Base-by-base conservation (phyloP, 768 basidiomycete genomes). In the Calocybe cyanea region DNA sequence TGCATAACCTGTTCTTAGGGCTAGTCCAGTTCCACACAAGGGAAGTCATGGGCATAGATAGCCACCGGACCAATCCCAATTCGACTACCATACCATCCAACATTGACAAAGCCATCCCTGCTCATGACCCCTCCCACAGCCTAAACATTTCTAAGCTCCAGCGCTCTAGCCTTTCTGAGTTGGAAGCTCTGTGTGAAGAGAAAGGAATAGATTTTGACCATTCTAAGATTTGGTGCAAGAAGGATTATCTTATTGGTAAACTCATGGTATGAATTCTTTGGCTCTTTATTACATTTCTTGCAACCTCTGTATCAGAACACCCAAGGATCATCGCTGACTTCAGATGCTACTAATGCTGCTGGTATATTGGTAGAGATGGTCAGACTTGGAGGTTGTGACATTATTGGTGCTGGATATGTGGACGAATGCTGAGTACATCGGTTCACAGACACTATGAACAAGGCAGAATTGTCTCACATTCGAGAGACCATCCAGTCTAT, bases 401-500 rank as follows among this genome's bases (percentile, higher is more conserved):
- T 35, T n/a, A 35, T 35, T 35, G 33, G 33, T 14, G 14, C 5
- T 14, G 14, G n/a, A 35, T 35, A 6, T 35, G 33, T 35, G 14
- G 14, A 35, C 11, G 14, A 35, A n/a, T 35, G 33, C 14, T n/a
- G n/a, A 35, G 17, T 14, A 14, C 5, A 14, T 6, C 5, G 6
- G 7, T 35, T 35, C 17, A 23, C 17, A 43, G 32, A 39, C 43
- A 41, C 30, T 4, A 5, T 50, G 2, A 41, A 33, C 13, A 46
- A 38, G 10, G 17, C 45, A 0, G 47, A 49, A 15, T 30, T 55
- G n/a, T 6, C 17, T 8, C 13, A 38, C 19, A 49, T 55, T 14
- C 36, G 47, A 31, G 2, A n/a, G 9, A 47, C 41, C 33, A 52
- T 55, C 38, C 21, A 21, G n/a, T 23, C 25, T 8, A 46, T 48